Conservation (phyloP, 176 grass and related monocot genomes). For the Alloteropsis semialata region DNA sequence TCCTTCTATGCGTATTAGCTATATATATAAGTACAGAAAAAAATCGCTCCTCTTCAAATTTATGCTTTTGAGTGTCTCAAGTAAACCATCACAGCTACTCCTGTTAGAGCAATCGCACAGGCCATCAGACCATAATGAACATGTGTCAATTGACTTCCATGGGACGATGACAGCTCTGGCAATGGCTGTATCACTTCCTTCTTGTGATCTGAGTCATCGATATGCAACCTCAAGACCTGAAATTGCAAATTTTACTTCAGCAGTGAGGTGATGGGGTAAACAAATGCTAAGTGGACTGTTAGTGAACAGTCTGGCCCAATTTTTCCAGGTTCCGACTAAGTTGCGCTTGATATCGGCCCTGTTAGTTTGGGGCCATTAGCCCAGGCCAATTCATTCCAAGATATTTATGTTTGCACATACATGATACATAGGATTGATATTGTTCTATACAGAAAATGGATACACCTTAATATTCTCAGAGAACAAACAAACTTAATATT, state of each 20-base stretch:
- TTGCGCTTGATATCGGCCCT: neutral
- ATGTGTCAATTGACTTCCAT: slow-evolving; percentile 26
- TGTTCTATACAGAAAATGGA: neutral
- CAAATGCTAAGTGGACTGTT: slow-evolving; percentile 16
- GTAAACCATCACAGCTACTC: slow-evolving; percentile 55
- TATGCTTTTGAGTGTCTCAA: slow-evolving; percentile 69
- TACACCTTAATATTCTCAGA: neutral
- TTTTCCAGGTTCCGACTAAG: neutral
- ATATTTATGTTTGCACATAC: neutral
- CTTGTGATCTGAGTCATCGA: slow-evolving; percentile 47
- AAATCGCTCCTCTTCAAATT: neutral
- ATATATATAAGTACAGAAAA: neutral
- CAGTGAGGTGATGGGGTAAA: slow-evolving; percentile 3
- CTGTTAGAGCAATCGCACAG: slow-evolving; percentile 57
- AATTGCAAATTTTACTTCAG: slow-evolving; percentile 21
- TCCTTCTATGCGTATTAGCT: slow-evolving; percentile 10
- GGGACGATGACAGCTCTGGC: slow-evolving; percentile 26
- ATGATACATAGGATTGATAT: neutral
- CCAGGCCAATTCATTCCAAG: neutral
- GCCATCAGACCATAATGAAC: slow-evolving; percentile 53
- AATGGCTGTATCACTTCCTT: slow-evolving; percentile 31
- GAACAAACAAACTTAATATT: neutral
- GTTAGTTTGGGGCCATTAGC: neutral
- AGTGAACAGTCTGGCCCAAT: neutral
- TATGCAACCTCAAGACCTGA: slow-evolving; percentile 80